These are phyloP conservation scores for Phytophthora podocarpi DNA, from an alignment of 352 stramenopile genomes.

Conservation along the genomic window DNA sequence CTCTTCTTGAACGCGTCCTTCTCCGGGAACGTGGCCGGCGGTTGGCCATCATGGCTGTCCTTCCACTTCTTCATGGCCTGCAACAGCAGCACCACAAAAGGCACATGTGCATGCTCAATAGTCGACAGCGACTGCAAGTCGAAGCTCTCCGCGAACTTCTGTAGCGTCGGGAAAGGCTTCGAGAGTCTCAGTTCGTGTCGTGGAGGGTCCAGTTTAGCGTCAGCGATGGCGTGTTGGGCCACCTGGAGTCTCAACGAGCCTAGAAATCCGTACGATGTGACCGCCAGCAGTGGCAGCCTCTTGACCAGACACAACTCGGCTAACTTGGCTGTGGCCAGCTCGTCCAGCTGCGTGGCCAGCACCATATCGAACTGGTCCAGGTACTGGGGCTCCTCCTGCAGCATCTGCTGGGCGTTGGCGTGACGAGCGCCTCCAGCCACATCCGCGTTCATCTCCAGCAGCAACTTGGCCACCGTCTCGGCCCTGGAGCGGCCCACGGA, in stretches of 20 bases:
- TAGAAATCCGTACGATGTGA: conserved; percentile 93
- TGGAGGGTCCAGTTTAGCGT: conserved; percentile 89
- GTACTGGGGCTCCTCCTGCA: conserved; percentile 62
- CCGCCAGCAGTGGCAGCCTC: conserved; percentile 81
- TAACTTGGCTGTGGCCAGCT: conserved; percentile 57
- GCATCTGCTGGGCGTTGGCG: conserved; percentile 52
- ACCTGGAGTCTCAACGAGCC: conserved; percentile 92
- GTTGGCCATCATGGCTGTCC: conserved; percentile 36
- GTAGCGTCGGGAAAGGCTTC: conserved; percentile 72
- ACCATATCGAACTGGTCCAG: conserved; percentile 84
- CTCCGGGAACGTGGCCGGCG: conserved; percentile 83
- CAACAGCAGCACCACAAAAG: conserved; percentile 93
- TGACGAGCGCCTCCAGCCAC: conserved; percentile 66
- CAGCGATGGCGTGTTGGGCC: conserved; percentile 84
- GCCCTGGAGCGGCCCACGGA: conserved; percentile 73
- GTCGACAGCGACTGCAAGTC: conserved; percentile 73
- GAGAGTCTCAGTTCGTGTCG: conserved; percentile 91
- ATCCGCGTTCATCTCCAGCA: conserved; percentile 97
- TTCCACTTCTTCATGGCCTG: conserved; percentile 73
- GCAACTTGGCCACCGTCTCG: conserved; percentile 76
- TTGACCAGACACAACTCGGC: conserved; percentile 68
- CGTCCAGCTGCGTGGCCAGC: conserved; percentile 87
- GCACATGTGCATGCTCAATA: conserved; percentile 92
- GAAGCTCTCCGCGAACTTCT: conserved; percentile 55
- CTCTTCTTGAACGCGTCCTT: conserved; percentile 91